A percentile compares a stretch with the other conserved stretches of the same genome.
Evolutionary conservation across 768 basidiomycete genomes (phyloP).

Genomic region (Lactarius evosmus): DNA sequence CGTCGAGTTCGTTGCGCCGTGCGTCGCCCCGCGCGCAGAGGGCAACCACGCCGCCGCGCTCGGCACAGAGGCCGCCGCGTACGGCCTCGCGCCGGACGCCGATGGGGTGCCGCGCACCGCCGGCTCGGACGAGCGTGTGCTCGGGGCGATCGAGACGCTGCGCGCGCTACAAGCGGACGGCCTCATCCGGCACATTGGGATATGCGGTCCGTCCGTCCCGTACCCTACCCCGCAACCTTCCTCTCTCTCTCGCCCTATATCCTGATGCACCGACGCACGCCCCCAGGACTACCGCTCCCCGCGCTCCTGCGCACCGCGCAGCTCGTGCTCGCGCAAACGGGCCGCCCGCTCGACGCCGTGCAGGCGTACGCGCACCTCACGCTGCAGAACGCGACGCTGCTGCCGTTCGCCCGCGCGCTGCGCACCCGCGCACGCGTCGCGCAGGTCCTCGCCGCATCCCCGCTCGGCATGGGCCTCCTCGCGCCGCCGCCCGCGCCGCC

Average conservation of each 20-base stretch:
- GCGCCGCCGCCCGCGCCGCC: constrained; percentile 46
- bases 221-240: neutral
- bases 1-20: constrained; percentile 68
- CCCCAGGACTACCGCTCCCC: constrained; percentile 72
- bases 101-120: constrained; percentile 35
- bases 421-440: constrained; percentile 58
- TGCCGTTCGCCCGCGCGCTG: constrained; percentile 54
- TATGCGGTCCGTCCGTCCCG: constrained; percentile 69
- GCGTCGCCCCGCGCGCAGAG: constrained; percentile 45
- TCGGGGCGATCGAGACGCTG: constrained; percentile 65
- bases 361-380: constrained; percentile 81
- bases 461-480: constrained; percentile 81
- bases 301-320: constrained; percentile 81
- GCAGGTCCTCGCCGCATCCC: constrained; percentile 75
- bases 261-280: neutral
- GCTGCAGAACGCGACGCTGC: constrained; percentile 65
- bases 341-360: constrained; percentile 67
- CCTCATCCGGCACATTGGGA: constrained; percentile 67
- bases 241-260: neutral
- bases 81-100: constrained; percentile 62
- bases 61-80: constrained; percentile 49
- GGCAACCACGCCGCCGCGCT: constrained; percentile 61
- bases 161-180: constrained; percentile 70
- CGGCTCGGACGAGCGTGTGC: constrained; percentile 66
- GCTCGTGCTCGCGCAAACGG: constrained; percentile 47